A percentile compares a stretch with the other conserved stretches of the same genome.
Conservation (phyloP, 1,284 basidiomycete species). For the Hemileia vastatrix region DNA sequence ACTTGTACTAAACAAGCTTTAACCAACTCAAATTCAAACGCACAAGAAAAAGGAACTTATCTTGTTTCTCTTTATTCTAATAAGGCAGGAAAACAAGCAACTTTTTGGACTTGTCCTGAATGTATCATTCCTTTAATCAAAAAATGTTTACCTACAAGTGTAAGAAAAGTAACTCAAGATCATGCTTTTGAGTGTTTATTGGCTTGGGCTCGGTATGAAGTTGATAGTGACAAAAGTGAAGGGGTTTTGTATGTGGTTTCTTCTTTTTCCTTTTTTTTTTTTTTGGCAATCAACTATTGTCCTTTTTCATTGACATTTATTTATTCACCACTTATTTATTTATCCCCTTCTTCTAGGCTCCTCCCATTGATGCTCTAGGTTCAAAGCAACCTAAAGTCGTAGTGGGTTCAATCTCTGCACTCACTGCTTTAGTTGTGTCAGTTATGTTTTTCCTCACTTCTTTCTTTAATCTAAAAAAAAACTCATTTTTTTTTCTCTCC, state of each 20-base stretch:
- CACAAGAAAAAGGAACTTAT: conserved; percentile 93
- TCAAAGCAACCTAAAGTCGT: conserved; percentile 95
- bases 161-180: conserved; percentile 11
- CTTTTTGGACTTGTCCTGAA: conserved; percentile 56
- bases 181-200: conserved; percentile 5
- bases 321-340: background rate
- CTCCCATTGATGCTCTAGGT: conserved; percentile 70
- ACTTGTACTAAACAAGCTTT: conserved; percentile 29
- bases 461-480: no score
- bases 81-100: conserved; percentile 77
- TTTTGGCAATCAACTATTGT: no score
- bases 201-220: conserved; percentile 50
- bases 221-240: conserved; percentile 71
- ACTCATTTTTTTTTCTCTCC: conserved; percentile 19
- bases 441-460: conserved; percentile 28
- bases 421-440: conserved; percentile 68
- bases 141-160: conserved; percentile 72
- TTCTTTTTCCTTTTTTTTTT: no score
- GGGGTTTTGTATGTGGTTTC: conserved; percentile 80
- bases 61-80: conserved; percentile 74
- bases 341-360: conserved; percentile 51
- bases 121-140: conserved; percentile 86
- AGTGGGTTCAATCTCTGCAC: conserved; percentile 63
- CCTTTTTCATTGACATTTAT: no score
- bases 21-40: conserved; percentile 87